Base-by-base conservation (phyloP, 2,329 filamentous ascomycete species). In the Talaromyces sp. region DNA sequence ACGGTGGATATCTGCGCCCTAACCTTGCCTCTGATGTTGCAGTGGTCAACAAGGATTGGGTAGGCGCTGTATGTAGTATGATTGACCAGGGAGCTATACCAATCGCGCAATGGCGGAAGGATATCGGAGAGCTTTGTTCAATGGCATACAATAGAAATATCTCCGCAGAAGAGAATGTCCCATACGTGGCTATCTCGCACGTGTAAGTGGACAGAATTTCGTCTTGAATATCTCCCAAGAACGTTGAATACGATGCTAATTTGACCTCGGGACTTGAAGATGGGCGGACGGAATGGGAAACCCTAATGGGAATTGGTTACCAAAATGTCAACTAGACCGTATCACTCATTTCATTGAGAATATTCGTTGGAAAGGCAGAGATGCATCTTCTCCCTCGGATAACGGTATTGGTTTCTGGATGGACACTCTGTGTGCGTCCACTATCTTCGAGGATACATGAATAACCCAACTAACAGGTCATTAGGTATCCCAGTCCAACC, bases 281-380 rank as follows among this genome's bases (percentile, higher is more conserved):
- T 65, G 64, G 64, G 36, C 63, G 7, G 62, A 65, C n/a, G 64
- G 64, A 2, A 57, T 58, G 40, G 64, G 64, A n/a, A 65, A 65
- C 19, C 57, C 48, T 3, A 22, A 52, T 13, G 45, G 41, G 2
- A 65, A 64, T 45, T 21, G 53, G 6, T 56, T 65, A 2, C 64
- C 63, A 10, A 35, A 45, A 35, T 64, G 64, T 50, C 57, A 61
- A 41, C 39, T 63, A n/a, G 53, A 57, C 17, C 31, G 31, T 4
- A 62, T 62, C 21, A 55, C 43, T 25, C 52, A 21, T n/a, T 35
- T 60, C 1, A 52, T 65, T 2, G 58, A 59, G 13, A 39, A 48
- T 11, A n/a, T 31, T 4, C 15, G 6, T 28, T 13, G 21, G 10
- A 13, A 5, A 11, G 11, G 13, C 21, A 28, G 25, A 7, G 25